phyloP scores from a whole-genome alignment of 768 basidiomycete species.

The Hysterangium stoloniferum region DNA sequence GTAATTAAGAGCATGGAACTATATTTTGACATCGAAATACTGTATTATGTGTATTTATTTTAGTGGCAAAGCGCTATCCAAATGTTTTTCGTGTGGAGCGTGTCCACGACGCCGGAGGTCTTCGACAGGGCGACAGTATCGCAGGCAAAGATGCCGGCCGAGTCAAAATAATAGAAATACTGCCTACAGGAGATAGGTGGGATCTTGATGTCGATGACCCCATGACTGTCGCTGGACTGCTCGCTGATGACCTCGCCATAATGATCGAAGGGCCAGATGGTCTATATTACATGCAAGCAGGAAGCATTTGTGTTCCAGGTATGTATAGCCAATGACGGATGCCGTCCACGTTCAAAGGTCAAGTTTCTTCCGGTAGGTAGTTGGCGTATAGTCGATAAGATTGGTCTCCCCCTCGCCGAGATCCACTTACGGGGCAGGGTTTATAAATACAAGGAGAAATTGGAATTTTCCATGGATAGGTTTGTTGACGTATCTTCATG shows the following conservation, averaged over 20 bases:
- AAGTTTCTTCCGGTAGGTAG: slow-evolving; percentile 42
- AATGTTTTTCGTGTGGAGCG: slow-evolving; percentile 45
- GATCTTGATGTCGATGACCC: slow-evolving; percentile 48
- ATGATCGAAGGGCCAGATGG: slow-evolving; percentile 41
- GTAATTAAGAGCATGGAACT: too few species aligned
- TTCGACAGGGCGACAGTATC: slow-evolving; percentile 13
- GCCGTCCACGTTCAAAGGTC: too few species aligned
- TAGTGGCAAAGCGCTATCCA: slow-evolving; percentile 40
- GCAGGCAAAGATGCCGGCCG: slow-evolving; percentile 37
- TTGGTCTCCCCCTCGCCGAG: slow-evolving; percentile 62
- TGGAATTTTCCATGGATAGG: slow-evolving; percentile 11
- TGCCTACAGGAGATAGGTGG: slow-evolving; percentile 41
- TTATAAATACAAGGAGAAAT: slow-evolving; percentile 26
- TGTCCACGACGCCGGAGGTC: slow-evolving; percentile 15
- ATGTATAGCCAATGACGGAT: slow-evolving; percentile 20
- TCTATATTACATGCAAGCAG: slow-evolving; percentile 67
- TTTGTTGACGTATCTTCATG: neutral
- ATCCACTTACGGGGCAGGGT: slow-evolving; percentile 67
- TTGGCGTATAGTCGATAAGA: slow-evolving; percentile 73
- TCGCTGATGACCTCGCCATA: slow-evolving; percentile 38
- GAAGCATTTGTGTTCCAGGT: slow-evolving; percentile 61
- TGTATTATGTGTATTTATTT: neutral
- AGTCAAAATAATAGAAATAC: slow-evolving; percentile 44
- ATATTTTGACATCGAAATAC: neutral
- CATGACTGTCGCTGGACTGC: slow-evolving; percentile 50